Conservation (phyloP, 176 grass and related monocot species). For the Puya raimondii region DNA sequence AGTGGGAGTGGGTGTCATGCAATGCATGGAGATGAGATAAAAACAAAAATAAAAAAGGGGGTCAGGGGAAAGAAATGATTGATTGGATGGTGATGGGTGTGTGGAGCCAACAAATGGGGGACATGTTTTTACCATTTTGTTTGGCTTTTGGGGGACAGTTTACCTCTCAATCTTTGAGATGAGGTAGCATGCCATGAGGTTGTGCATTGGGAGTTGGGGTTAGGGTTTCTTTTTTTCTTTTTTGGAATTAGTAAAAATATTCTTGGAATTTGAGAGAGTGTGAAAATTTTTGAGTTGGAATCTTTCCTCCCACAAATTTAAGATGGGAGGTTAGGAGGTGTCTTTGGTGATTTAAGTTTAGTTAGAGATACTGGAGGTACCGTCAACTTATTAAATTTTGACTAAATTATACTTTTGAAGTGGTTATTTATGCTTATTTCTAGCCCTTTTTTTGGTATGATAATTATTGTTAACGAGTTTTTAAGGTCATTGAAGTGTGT, state of each 20-base stretch:
- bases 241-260: not conserved
- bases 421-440: too few species aligned
- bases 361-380: too few species aligned
- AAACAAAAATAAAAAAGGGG: not conserved
- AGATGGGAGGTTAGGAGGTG: too few species aligned
- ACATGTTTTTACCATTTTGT: conserved; percentile 15
- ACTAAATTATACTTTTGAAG: too few species aligned
- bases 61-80: conserved; percentile 13
- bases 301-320: too few species aligned
- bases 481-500: too few species aligned
- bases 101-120: not conserved
- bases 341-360: too few species aligned
- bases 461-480: too few species aligned
- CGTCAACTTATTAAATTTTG: too few species aligned
- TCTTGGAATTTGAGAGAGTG: too few species aligned
- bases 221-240: not conserved
- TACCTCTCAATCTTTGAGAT: conserved; percentile 1
- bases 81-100: conserved; percentile 24
- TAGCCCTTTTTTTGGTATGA: too few species aligned
- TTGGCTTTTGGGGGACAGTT: conserved; percentile 20
- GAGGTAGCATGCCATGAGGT: not conserved
- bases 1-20: not conserved
- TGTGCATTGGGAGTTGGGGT: not conserved
- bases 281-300: too few species aligned
- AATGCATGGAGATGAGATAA: not conserved